Evolutionary conservation across 208 protist species (phyloP).

Genomic region (Kentomonas sorsogonicus): DNA sequence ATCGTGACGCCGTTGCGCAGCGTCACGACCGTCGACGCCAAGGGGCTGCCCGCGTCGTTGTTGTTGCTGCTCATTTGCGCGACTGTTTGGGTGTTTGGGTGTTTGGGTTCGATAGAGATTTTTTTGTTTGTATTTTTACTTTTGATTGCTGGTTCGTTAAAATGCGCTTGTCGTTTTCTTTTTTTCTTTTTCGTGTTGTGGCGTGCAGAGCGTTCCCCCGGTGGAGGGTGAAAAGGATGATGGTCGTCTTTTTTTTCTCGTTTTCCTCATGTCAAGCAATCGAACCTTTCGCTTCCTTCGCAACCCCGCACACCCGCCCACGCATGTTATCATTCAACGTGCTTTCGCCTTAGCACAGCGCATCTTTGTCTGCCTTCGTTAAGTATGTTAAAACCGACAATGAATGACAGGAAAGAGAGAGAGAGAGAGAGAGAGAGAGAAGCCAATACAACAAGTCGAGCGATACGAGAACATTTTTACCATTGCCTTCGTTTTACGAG

Average conservation of each 20-base stretch:
- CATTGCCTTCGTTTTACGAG: too few species aligned
- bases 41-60: too few species aligned
- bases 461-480: background rate
- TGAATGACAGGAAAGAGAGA: background rate
- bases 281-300: background rate
- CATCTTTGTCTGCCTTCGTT: background rate
- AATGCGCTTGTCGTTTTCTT: background rate
- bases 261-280: background rate
- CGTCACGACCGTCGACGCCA: slow-evolving; percentile 27
- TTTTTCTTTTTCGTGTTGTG: slow-evolving; percentile 2
- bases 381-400: background rate
- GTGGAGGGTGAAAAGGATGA: too few species aligned
- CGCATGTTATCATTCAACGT: background rate
- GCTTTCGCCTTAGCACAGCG: background rate
- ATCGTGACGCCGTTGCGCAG: slow-evolving; percentile 70
- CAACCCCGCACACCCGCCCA: background rate
- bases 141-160: background rate
- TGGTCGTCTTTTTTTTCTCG: too few species aligned
- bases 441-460: background rate
- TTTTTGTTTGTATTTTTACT: background rate
- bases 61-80: slow-evolving; percentile 12
- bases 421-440: background rate
- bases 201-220: too few species aligned
- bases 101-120: background rate
- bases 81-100: background rate